A percentile compares a stretch with the other conserved stretches of the same genome.
Conservation (phyloP, 2,329 filamentous ascomycete genomes). For the Trichoderma brevicompactum region DNA sequence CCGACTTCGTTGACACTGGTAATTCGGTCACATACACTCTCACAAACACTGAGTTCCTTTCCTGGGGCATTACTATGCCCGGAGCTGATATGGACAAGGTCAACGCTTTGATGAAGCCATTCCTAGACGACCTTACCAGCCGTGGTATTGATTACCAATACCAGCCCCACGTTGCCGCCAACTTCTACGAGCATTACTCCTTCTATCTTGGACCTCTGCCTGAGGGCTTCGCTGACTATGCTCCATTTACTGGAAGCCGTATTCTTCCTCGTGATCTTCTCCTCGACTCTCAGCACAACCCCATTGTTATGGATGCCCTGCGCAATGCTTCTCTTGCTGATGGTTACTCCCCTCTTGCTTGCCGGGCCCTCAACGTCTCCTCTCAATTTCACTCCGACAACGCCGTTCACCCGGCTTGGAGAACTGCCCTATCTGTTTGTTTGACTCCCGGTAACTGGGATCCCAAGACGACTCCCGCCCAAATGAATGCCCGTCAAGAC, state of each 20-base stretch:
- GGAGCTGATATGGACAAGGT: neutral
- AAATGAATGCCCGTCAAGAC: conserved; percentile 40
- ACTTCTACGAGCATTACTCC: neutral
- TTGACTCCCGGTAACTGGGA: conserved; percentile 37
- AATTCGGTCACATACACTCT: neutral
- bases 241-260: neutral
- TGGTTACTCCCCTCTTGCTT: neutral
- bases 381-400: conserved; percentile 35
- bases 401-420: conserved; percentile 48
- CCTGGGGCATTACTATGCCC: conserved; percentile 4
- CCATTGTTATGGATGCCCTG: neutral
- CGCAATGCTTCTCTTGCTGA: neutral
- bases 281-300: neutral
- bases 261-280: conserved; percentile 1
- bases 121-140: neutral
- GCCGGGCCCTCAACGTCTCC: conserved; percentile 29
- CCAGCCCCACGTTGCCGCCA: neutral
- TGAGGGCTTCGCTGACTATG: neutral
- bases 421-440: conserved; percentile 41
- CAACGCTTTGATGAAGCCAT: conserved; percentile 3
- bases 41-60: neutral
- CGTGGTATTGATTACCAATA: neutral
- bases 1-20: neutral
- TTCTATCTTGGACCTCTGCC: neutral
- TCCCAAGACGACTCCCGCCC: conserved; percentile 34